Percentiles rank a stretch among this genome's conserved stretches.
Conservation (phyloP, 352 stramenopile species). For the Vaucheria bursata region DNA sequence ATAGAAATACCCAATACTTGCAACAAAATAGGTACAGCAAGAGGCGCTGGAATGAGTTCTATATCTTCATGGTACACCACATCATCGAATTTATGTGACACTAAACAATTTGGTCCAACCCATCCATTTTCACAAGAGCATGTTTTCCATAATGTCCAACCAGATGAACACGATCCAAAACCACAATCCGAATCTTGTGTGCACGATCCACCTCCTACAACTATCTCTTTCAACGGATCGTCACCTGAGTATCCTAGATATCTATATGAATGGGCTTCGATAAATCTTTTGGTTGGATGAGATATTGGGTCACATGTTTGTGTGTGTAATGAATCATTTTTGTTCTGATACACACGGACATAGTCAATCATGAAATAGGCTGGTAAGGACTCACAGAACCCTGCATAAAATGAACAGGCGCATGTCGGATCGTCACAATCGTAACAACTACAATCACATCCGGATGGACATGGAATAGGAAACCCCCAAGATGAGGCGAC, state of each 20-base stretch:
- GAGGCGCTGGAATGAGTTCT: not conserved
- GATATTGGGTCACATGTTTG: constrained; percentile 40
- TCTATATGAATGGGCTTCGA: constrained; percentile 47
- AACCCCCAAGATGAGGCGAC: constrained; percentile 87
- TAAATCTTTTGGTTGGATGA: constrained; percentile 46
- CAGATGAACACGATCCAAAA: not conserved
- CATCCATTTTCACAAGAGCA: constrained; percentile 36
- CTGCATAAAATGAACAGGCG: constrained; percentile 40
- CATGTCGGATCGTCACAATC: constrained; percentile 44
- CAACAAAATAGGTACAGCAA: not conserved
- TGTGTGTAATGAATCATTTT: constrained; percentile 38
- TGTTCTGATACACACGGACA: constrained; percentile 37
- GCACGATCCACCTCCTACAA: constrained; percentile 15
- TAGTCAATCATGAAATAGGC: constrained; percentile 49
- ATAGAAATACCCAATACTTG: not conserved
- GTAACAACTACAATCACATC: constrained; percentile 44
- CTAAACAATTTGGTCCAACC: constrained; percentile 39
- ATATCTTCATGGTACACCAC: constrained; percentile 9
- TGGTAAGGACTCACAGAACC: constrained; percentile 44
- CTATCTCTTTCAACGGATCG: constrained; percentile 14
- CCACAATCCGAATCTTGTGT: constrained; percentile 10
- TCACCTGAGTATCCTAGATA: constrained; percentile 31
- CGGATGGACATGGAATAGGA: constrained; percentile 53
- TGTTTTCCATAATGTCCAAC: not conserved
- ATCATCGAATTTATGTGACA: constrained; percentile 36